Evolutionary conservation across 2,329 filamentous ascomycete genomes (phyloP).

Genomic region (Fusarium sp.): DNA sequence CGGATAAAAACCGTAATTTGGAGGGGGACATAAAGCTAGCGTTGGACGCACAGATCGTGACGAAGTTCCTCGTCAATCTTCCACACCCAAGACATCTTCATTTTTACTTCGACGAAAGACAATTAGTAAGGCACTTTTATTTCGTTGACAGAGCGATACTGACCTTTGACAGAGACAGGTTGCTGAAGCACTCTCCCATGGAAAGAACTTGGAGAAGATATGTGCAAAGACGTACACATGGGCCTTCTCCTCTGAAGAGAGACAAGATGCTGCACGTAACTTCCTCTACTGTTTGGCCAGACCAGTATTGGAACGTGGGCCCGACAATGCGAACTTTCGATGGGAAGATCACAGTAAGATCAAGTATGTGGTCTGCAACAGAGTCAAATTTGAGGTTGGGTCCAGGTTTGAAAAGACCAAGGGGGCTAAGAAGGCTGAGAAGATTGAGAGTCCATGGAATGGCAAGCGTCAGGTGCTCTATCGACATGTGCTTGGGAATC

Average conservation of each 20-base stretch:
- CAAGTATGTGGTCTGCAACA: background rate
- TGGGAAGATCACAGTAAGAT: slow-evolving; percentile 36
- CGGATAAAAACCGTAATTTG: too few relatives aligned
- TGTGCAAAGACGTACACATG: background rate
- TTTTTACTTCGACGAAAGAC: slow-evolving; percentile 8
- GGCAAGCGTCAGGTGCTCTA: background rate
- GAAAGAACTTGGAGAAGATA: slow-evolving; percentile 9
- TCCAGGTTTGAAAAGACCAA: slow-evolving; percentile 10
- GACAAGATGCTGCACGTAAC: too few relatives aligned
- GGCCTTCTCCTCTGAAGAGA: too few relatives aligned
- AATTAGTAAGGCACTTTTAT: slow-evolving; percentile 10
- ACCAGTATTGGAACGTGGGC: too few relatives aligned
- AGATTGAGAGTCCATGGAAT: background rate
- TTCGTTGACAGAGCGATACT: too few relatives aligned
- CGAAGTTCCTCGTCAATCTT: too few relatives aligned
- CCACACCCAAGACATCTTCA: background rate
- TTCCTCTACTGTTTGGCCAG: too few relatives aligned
- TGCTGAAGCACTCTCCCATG: slow-evolving; percentile 9
- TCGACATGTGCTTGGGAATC: too few relatives aligned
- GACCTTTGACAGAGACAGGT: too few relatives aligned
- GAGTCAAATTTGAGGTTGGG: slow-evolving; percentile 11
- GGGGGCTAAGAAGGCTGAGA: slow-evolving; percentile 11
- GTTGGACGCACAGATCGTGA: too few relatives aligned
- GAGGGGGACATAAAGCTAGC: too few relatives aligned
- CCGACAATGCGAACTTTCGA: too few relatives aligned